Percentiles rank a stretch among this genome's conserved stretches.
Conservation (phyloP, 176 grass and related monocot species). For the Secale cereale region DNA sequence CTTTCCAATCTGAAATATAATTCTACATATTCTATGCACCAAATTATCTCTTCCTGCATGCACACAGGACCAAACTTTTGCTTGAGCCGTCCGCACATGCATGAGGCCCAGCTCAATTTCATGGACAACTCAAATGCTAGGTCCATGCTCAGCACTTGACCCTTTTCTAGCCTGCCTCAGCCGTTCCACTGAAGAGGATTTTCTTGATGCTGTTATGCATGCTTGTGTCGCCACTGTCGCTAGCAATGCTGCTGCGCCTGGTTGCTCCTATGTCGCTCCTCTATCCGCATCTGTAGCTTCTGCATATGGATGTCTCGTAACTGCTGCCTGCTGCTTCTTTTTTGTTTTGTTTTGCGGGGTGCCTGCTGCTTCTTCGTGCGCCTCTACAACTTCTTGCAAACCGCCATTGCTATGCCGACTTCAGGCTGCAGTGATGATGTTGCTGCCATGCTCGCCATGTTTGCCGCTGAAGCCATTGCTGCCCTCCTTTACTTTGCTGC, state of each 20-base stretch:
- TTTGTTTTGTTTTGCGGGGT: no score
- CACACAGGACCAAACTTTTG: background rate
- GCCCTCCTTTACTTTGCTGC: background rate
- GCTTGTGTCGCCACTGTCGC: background rate
- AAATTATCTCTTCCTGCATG: background rate
- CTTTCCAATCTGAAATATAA: background rate
- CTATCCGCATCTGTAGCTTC: background rate
- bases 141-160: background rate
- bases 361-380: background rate
- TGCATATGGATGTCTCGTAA: background rate
- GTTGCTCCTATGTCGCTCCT: background rate
- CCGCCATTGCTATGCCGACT: background rate
- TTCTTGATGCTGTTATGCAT: background rate
- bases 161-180: background rate
- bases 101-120: background rate
- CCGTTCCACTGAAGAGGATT: background rate
- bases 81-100: background rate
- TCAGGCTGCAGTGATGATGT: background rate
- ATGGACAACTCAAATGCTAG: background rate
- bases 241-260: background rate
- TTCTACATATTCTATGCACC: background rate
- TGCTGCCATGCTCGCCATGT: background rate
- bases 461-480: background rate
- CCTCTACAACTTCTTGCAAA: background rate
- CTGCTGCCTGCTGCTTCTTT: background rate